These are phyloP conservation scores for Ascochyta pisi DNA, from an alignment of 2,329 filamentous ascomycete species.

Conservation along the genomic window DNA sequence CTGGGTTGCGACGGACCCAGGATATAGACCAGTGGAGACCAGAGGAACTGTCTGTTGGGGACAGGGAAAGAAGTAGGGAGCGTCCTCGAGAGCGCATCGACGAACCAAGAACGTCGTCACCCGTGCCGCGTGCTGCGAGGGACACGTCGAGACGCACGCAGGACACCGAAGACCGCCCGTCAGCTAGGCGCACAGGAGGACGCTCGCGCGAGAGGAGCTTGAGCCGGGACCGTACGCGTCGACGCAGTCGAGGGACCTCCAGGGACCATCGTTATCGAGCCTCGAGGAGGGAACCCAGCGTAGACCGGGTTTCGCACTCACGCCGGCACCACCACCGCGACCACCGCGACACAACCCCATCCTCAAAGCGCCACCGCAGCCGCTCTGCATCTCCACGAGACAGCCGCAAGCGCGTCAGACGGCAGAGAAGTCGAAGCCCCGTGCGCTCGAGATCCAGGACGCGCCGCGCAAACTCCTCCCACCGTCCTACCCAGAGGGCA, in stretches of 20 bases:
- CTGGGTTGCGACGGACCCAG: conserved; percentile 51
- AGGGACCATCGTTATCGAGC: conserved; percentile 47
- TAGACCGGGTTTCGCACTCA: conserved; percentile 45
- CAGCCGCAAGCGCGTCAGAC: conserved; percentile 43
- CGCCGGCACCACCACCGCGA: conserved; percentile 38
- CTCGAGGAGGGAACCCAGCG: conserved; percentile 46
- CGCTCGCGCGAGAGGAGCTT: conserved; percentile 44
- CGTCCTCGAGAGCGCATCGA: conserved; percentile 34
- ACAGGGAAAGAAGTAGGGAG: conserved; percentile 38
- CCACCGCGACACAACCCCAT: conserved; percentile 47
- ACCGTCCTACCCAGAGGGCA: conserved; percentile 36
- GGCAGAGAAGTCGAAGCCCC: conserved; percentile 44
- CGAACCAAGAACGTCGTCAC: conserved; percentile 45
- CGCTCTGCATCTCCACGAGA: conserved; percentile 46
- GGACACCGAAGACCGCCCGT: conserved; percentile 37
- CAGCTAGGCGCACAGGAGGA: conserved; percentile 33
- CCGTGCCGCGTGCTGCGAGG: conserved; percentile 45
- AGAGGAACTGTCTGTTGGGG: conserved; percentile 47
- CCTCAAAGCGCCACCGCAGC: conserved; percentile 49
- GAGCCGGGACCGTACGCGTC: conserved; percentile 43
- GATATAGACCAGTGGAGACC: conserved; percentile 54
- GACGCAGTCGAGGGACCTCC: conserved; percentile 41
- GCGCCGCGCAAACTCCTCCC: conserved; percentile 41
- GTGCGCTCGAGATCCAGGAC: conserved; percentile 45
- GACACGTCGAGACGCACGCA: conserved; percentile 41